Conservation (phyloP, 2,329 filamentous ascomycete genomes). For the Ampelomyces quisqualis region DNA sequence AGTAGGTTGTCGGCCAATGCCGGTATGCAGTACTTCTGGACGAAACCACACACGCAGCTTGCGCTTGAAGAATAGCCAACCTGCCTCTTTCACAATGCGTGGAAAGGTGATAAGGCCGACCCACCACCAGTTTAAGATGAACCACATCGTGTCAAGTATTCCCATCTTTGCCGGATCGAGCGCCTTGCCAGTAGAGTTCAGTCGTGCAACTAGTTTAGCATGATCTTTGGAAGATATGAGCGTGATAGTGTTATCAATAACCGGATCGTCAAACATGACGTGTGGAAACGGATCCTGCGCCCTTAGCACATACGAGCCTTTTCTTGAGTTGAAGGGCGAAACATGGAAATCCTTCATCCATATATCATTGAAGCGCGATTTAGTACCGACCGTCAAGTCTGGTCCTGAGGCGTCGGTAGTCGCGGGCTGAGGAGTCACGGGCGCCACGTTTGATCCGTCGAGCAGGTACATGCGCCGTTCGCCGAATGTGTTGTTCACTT, state of each 20-base stretch:
- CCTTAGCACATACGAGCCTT: conserved; percentile 51
- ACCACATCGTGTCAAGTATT: conserved; percentile 46
- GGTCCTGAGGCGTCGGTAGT: conserved; percentile 10
- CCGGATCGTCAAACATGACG: conserved; percentile 29
- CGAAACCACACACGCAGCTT: conserved; percentile 65
- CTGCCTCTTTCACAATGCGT: conserved; percentile 64
- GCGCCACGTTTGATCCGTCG: conserved; percentile 35
- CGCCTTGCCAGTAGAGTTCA: conserved; percentile 56
- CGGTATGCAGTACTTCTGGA: conserved; percentile 62
- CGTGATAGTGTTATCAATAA: conserved; percentile 62
- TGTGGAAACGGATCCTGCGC: conserved; percentile 49
- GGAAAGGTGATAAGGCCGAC: conserved; percentile 66
- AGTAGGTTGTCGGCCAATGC: conserved; percentile 57
- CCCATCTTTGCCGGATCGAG: conserved; percentile 54
- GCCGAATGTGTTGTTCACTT: conserved; percentile 76
- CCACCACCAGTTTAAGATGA: conserved; percentile 65
- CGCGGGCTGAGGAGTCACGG: conserved; percentile 30
- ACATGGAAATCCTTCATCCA: conserved; percentile 76
- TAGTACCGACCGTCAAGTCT: conserved; percentile 3
- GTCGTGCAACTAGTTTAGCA: conserved; percentile 61
- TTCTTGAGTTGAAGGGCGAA: conserved; percentile 67
- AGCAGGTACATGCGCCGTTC: conserved; percentile 69
- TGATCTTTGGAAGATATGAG: conserved; percentile 61
- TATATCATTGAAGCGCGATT: conserved; percentile 49
- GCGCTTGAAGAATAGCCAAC: conserved; percentile 56